These are phyloP conservation scores for Artemisia annua DNA, from an alignment of 129 eudicot genomes.

Conservation along the genomic window DNA sequence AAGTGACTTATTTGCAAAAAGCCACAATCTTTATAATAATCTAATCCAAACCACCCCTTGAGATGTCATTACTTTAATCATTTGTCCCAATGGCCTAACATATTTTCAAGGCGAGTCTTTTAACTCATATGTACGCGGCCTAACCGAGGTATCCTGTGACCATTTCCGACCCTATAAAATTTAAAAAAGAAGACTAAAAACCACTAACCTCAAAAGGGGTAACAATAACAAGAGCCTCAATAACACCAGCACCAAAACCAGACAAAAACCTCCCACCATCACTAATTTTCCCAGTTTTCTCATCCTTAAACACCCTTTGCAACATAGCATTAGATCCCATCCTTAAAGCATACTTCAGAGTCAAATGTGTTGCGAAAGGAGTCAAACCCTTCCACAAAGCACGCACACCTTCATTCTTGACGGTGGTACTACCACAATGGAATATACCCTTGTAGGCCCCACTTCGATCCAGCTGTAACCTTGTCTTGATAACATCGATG, in stretches of 20 bases:
- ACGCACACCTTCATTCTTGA: conserved; percentile 61
- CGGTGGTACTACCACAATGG: conserved; percentile 74
- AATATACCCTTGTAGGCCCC: conserved; percentile 76
- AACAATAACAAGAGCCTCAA: conserved; percentile 86
- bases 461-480: conserved; percentile 77
- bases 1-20: no score
- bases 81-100: no score
- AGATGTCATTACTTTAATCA: no score
- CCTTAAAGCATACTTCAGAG: conserved; percentile 78
- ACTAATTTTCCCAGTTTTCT: conserved; percentile 57
- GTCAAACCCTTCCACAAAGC: conserved; percentile 94
- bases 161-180: no score
- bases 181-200: no score
- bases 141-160: no score
- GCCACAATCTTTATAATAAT: no score
- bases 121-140: no score
- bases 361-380: conserved; percentile 85
- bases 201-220: conserved; percentile 84
- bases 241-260: conserved; percentile 96
- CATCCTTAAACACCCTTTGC: conserved; percentile 69
- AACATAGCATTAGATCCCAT: conserved; percentile 90
- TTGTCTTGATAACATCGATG: conserved; percentile 89
- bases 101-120: no score
- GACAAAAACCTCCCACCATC: conserved; percentile 58
- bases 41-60: no score